Evolutionary conservation across 257 asterid genomes (phyloP), one percentile per base, ranked within the genome.

Genomic region (Solanum peruvianum): DNA sequence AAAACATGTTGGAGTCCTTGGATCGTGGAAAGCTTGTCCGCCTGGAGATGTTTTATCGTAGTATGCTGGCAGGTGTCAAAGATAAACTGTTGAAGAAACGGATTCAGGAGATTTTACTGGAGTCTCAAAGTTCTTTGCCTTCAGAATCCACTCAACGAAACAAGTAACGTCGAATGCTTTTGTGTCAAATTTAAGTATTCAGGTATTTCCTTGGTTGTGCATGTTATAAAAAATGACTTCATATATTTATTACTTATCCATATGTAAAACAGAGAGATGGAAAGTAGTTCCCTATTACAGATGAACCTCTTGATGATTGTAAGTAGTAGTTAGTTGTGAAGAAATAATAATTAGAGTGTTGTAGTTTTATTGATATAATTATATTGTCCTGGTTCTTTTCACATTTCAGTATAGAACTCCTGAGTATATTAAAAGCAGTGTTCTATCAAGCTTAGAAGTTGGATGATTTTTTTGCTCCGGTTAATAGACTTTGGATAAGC

Each of bases 51-150:
- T 96, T 95, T 86, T 95, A 96, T 60, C 90, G 92, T 2, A 91
- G 92, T 86, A 94, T 96, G 98, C 94, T 93, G 86, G 93, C 93
- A 3, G 96, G 98, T 84, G 98, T 95, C 20, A 94, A 94, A 85
- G 98, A 96, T 77, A 96, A 93, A 92, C 84, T 94, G 89, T 87
- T 96, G 95, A 94, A 92, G 93, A 94, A 88, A 89, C 89, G 93
- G 92, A 92, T 95, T 83, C 92, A 93, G 76, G 98, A 94, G 90
- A 86, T 95, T 1, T 90, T 96, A 16, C 86, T 90, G 77, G 98
- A 96, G 86, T 91, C 95, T 91, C 88, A 92, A 37, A 47, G 84
- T 37, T 87, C 96, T 39, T 21, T 80, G 67, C 85, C 85, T 29
- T 80, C 85, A 49, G 85, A 80, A 49, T 49, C 69, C 25, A 80